Evolutionary conservation across 2,329 filamentous ascomycete species (phyloP), one percentile per base, ranked within the genome.

Genomic region (Penicillium fuscoglaucum): DNA sequence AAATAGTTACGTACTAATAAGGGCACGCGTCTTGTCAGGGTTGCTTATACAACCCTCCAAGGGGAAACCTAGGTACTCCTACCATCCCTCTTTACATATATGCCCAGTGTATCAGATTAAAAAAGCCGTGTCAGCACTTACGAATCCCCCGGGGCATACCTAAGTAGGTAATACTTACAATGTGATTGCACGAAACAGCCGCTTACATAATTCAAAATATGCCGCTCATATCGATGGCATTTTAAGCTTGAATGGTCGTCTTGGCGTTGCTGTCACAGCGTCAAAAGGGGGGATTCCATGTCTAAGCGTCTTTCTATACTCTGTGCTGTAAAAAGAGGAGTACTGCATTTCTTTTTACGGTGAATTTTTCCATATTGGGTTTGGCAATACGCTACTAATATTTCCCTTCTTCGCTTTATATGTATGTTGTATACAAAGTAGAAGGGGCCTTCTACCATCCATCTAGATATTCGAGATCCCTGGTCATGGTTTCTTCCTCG

Each of bases 221-320:
- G 29, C 29, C n/a, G 31, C 31, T 28, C 19, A 37, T 37, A 19
- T 12, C 12, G 29, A 29, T 40, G 15, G 15, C 26, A 35, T 26
- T 52, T 62, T 61, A 64, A 64, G 61, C 61, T 61, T 51, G 49
- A 61, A 44, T 47, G 19, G 19, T 31, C 28, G 61, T 10, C 62
- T 66, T 66, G 62, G 62, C 62, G 31, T 58, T 55, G 24, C 5
- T 10, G 55, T 63, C 60, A 62, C 40, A 19, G 50, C 26, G 15
- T 15, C 1, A 37, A 53, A 46, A 46, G 21, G 35, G 35, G 44
- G 33, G 26, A 40, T 29, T 17, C 3, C 8, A 26, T 33, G 31
- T 5, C 31, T 12, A 13, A 43, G 40, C 6, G 40, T 43, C 40
- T 43, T 43, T 15, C 40, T 15, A 2, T 28, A 24, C 6, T 26